These are phyloP conservation scores for Mycena polygramma DNA, from an alignment of 768 basidiomycete species.

Conservation along the genomic window DNA sequence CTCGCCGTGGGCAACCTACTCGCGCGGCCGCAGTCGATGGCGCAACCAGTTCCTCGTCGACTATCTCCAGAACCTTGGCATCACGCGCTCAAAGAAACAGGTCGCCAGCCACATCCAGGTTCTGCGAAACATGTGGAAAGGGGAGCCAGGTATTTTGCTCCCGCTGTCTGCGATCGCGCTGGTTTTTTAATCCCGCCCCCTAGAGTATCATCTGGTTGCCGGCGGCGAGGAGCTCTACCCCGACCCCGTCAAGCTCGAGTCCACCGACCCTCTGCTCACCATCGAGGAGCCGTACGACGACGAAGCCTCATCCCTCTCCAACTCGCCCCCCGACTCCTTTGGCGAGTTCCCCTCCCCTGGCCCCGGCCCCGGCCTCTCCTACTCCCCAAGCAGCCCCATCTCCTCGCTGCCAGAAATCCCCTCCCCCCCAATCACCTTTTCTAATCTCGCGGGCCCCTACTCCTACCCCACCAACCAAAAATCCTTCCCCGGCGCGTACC, in stretches of 20 bases:
- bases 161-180: slow-evolving; percentile 22
- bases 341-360: slow-evolving; percentile 59
- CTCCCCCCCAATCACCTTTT: slow-evolving; percentile 29
- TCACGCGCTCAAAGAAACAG: slow-evolving; percentile 86
- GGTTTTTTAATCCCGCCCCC: slow-evolving; percentile 33
- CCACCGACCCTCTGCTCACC: slow-evolving; percentile 54
- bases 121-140: slow-evolving; percentile 90
- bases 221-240: slow-evolving; percentile 81
- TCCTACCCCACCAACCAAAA: slow-evolving; percentile 25
- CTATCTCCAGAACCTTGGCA: slow-evolving; percentile 76
- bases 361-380: slow-evolving; percentile 47
- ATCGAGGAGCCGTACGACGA: slow-evolving; percentile 58
- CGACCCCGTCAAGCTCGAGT: slow-evolving; percentile 69
- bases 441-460: slow-evolving; percentile 34
- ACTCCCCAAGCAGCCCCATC: slow-evolving; percentile 35
- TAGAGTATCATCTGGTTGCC: slow-evolving; percentile 84
- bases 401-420: slow-evolving; percentile 30
- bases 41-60: slow-evolving; percentile 90
- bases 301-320: slow-evolving; percentile 58
- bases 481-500: slow-evolving; percentile 12
- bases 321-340: slow-evolving; percentile 59
- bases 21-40: slow-evolving; percentile 80
- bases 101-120: slow-evolving; percentile 93
- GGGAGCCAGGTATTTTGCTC: slow-evolving; percentile 70
- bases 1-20: slow-evolving; percentile 84